Evolutionary conservation across 768 basidiomycete genomes (phyloP).

Genomic region (Cyathus striatus): DNA sequence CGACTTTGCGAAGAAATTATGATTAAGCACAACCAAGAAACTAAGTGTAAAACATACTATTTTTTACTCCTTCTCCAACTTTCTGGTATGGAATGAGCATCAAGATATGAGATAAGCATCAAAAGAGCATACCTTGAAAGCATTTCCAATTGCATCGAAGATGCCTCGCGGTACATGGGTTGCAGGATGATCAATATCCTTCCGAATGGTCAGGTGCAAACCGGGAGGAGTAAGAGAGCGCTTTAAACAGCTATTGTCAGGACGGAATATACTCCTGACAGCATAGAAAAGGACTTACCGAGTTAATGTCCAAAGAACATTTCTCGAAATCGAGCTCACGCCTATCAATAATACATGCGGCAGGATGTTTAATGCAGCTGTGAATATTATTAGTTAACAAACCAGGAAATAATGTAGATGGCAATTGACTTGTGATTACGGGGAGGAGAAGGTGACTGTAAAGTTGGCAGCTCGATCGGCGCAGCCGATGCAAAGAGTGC

Average conservation of each 20-base stretch:
- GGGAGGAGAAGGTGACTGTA: no score
- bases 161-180: neutral
- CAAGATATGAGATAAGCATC: neutral
- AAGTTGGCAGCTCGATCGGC: no score
- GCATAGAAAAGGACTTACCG: neutral
- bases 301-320: neutral
- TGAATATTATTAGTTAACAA: neutral
- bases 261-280: neutral
- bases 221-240: no score
- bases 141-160: neutral
- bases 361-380: no score
- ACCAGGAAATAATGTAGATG: neutral
- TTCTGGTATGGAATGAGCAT: neutral
- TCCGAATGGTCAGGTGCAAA: no score
- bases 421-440: neutral
- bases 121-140: neutral
- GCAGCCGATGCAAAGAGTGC: neutral
- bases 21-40: neutral
- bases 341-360: no score
- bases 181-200: neutral
- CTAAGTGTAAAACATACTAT: neutral
- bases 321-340: neutral
- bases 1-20: neutral
- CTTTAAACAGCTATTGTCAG: neutral
- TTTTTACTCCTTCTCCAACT: neutral